Evolutionary conservation across 2,329 filamentous ascomycete genomes (phyloP).

Genomic region (Clonostachys chloroleuca): DNA sequence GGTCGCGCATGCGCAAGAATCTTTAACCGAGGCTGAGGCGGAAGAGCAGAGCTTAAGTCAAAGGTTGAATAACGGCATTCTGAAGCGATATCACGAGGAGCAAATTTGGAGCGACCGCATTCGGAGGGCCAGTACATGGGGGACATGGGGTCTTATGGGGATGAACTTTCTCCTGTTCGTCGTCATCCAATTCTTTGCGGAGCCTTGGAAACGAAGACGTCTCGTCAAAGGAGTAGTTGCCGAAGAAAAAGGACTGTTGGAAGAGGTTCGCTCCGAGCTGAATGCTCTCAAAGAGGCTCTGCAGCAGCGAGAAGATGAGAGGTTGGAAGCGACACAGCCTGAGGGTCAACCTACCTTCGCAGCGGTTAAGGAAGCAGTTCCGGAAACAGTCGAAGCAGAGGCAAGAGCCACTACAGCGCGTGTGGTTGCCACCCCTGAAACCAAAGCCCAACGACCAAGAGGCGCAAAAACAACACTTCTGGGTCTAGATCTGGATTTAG

Average conservation of each 20-base stretch:
- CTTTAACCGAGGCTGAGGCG: constrained; percentile 70
- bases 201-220: constrained; percentile 82
- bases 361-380: constrained; percentile 1
- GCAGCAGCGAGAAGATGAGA: constrained; percentile 10
- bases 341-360: constrained; percentile 4
- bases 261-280: constrained; percentile 41
- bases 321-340: background rate
- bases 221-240: constrained; percentile 82
- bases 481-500: background rate
- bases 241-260: constrained; percentile 59
- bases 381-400: background rate
- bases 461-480: too few species aligned
- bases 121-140: constrained; percentile 93
- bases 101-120: constrained; percentile 99
- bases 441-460: too few species aligned
- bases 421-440: background rate
- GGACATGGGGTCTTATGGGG: constrained; percentile 97
- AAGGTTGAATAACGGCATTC: constrained; percentile 74
- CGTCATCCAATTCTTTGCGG: constrained; percentile 80
- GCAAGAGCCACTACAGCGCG: background rate
- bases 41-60: constrained; percentile 74
- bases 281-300: constrained; percentile 21
- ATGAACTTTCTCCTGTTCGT: constrained; percentile 89
- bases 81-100: constrained; percentile 94
- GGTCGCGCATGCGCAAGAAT: constrained; percentile 67